Evolutionary conservation across 1,139 yeast species (phyloP).

Genomic region (Zygosaccharomyces sapae): DNA sequence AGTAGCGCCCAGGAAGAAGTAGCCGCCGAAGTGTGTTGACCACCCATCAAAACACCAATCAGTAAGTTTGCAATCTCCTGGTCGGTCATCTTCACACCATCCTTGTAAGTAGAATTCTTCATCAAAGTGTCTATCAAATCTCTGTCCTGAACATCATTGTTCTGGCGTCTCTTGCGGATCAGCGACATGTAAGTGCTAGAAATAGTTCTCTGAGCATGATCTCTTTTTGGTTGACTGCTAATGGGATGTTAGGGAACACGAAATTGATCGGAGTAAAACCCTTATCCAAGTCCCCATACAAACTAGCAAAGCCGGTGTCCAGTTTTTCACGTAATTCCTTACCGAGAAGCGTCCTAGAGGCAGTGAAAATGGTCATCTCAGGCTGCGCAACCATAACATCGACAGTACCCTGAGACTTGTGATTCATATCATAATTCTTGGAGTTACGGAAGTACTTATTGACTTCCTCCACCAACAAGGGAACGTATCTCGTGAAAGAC

Average conservation of each 20-base stretch:
- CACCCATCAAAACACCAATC: conserved; percentile 97
- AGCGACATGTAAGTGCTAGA: conserved; percentile 73
- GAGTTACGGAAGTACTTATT: conserved; percentile 55
- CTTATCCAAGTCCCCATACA: conserved; percentile 88
- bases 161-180: conserved; percentile 65
- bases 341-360: conserved; percentile 86
- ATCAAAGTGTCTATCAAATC: conserved; percentile 88
- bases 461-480: conserved; percentile 78
- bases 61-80: conserved; percentile 88
- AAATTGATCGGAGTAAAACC: conserved; percentile 96
- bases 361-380: conserved; percentile 93
- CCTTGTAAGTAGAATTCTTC: conserved; percentile 80
- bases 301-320: conserved; percentile 76
- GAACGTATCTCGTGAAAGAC: conserved; percentile 81
- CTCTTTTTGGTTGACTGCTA: conserved; percentile 84
- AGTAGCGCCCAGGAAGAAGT: conserved; percentile 93
- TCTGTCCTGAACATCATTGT: conserved; percentile 73
- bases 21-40: conserved; percentile 96
- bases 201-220: conserved; percentile 78
- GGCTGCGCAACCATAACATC: conserved; percentile 85
- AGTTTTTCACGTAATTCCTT: conserved; percentile 84
- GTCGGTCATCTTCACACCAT: conserved; percentile 91
- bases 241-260: conserved; percentile 89
- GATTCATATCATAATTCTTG: conserved; percentile 41
- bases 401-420: conserved; percentile 46